phyloP scores from a whole-genome alignment of 331 rosid genomes.

The Stylosanthes scabra region DNA sequence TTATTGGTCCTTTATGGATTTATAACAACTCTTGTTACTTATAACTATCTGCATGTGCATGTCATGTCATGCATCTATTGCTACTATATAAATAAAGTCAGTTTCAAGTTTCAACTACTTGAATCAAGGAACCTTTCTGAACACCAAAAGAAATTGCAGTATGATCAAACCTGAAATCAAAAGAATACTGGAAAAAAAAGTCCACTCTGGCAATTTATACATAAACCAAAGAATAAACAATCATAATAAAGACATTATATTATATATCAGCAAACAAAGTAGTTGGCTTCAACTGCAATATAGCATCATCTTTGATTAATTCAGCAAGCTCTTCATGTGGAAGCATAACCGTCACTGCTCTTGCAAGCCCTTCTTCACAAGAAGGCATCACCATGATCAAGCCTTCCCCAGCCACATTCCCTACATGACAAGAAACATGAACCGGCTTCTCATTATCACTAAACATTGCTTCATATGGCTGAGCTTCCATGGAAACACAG shows the following conservation, averaged over 20 bases:
- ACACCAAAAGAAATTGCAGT: neutral
- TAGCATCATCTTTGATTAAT: conserved; percentile 53
- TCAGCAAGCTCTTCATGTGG: conserved; percentile 49
- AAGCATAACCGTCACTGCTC: conserved; percentile 61
- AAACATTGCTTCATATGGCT: conserved; percentile 51
- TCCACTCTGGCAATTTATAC: neutral
- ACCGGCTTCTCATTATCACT: conserved; percentile 39
- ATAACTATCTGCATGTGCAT: neutral
- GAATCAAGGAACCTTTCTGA: neutral
- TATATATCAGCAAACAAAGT: conserved; percentile 39
- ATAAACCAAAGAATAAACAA: too few relatives aligned
- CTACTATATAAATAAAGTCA: neutral
- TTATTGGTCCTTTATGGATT: neutral
- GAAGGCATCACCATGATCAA: conserved; percentile 71
- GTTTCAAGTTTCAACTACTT: too few relatives aligned
- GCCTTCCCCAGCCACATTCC: conserved; percentile 65
- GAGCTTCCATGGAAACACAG: conserved; percentile 66
- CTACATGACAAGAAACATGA: conserved; percentile 67
- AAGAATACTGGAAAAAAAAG: neutral
- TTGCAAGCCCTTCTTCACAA: conserved; percentile 53
- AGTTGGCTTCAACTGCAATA: conserved; percentile 52
- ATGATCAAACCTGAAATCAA: neutral
- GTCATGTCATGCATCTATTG: neutral
- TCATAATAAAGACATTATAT: neutral
- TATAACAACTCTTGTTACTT: neutral